A percentile compares a stretch with the other conserved stretches of the same genome.
Conservation (phyloP, 768 basidiomycete species). For the Mycena filopes region DNA sequence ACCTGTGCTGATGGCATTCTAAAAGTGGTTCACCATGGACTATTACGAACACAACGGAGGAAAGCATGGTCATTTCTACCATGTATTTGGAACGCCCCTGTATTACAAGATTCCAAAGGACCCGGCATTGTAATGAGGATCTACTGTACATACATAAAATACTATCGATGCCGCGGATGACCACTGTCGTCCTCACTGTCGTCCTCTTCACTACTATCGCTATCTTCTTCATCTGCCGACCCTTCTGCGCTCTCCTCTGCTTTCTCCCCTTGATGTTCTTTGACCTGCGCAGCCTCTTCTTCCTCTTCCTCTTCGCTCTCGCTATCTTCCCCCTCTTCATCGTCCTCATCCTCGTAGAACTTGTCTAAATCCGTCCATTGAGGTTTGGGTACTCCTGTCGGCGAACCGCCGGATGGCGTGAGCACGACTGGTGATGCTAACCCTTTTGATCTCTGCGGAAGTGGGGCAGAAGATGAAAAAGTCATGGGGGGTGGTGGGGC, state of each 20-base stretch:
- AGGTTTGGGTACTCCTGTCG: conserved; percentile 52
- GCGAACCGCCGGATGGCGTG: conserved; percentile 60
- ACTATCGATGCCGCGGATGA: conserved; percentile 21
- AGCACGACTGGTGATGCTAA: conserved; percentile 62
- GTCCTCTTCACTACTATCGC: conserved; percentile 8
- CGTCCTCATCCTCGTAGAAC: conserved; percentile 72
- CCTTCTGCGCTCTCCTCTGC: conserved; percentile 37
- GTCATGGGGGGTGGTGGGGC: conserved; percentile 46
- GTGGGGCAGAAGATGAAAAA: conserved; percentile 50
- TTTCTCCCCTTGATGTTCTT: conserved; percentile 36
- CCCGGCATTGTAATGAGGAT: conserved; percentile 45
- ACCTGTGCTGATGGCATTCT: neutral
- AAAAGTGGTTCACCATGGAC: conserved; percentile 82
- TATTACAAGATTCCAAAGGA: conserved; percentile 62
- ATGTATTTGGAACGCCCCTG: conserved; percentile 79
- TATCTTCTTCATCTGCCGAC: conserved; percentile 43
- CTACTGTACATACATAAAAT: neutral
- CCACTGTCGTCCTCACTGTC: conserved; percentile 38
- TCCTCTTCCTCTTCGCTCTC: conserved; percentile 46
- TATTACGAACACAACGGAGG: conserved; percentile 70
- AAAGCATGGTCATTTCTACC: conserved; percentile 78
- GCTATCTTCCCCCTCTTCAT: conserved; percentile 39
- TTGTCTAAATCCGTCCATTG: conserved; percentile 73
- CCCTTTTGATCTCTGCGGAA: conserved; percentile 42
- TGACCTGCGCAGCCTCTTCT: too few relatives aligned